A percentile compares a stretch with the other conserved stretches of the same genome.
These are phyloP conservation scores for Polyporus arcularius DNA, from an alignment of 768 basidiomycete genomes.

Conservation along the genomic window DNA sequence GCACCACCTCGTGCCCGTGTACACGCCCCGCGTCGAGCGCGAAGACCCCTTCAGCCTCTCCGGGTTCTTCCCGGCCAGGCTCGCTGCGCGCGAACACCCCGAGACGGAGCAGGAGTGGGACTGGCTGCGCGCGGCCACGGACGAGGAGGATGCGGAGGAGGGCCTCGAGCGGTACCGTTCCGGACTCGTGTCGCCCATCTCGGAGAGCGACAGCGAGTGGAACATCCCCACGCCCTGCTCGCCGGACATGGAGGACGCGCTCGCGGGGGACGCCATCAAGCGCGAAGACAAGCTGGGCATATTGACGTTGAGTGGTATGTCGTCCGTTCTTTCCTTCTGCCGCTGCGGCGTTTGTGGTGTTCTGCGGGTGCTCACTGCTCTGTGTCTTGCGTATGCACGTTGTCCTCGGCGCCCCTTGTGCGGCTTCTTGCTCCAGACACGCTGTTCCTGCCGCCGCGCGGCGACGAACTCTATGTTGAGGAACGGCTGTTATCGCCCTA, in stretches of 20 bases:
- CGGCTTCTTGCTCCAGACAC: conserved; percentile 9
- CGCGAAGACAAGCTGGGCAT: conserved; percentile 54
- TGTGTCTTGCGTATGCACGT: not conserved
- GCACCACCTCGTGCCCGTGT: conserved; percentile 2
- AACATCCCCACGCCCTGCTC: conserved; percentile 26
- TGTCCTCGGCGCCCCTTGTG: not conserved
- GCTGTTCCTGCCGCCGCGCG: conserved; percentile 17
- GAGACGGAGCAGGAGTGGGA: conserved; percentile 34
- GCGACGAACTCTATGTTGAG: conserved; percentile 14
- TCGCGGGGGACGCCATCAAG: conserved; percentile 38
- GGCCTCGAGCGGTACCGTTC: conserved; percentile 21
- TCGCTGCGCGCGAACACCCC: conserved; percentile 16
- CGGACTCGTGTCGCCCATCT: conserved; percentile 21
- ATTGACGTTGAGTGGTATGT: conserved; percentile 44
- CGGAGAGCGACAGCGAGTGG: conserved; percentile 23
- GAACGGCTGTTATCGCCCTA: conserved; percentile 38
- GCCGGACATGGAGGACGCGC: conserved; percentile 34
- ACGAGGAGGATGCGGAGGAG: conserved; percentile 24
- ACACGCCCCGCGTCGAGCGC: conserved; percentile 29
- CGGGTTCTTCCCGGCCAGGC: conserved; percentile 47
- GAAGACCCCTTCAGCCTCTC: conserved; percentile 52
- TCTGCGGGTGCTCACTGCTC: not conserved
- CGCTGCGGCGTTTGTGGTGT: not conserved
- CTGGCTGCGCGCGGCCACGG: conserved; percentile 40
- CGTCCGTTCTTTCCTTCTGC: not conserved